These are phyloP conservation scores for Cephalotrichum gorgonifer DNA, from an alignment of 2,329 filamentous ascomycete genomes.

Conservation along the genomic window DNA sequence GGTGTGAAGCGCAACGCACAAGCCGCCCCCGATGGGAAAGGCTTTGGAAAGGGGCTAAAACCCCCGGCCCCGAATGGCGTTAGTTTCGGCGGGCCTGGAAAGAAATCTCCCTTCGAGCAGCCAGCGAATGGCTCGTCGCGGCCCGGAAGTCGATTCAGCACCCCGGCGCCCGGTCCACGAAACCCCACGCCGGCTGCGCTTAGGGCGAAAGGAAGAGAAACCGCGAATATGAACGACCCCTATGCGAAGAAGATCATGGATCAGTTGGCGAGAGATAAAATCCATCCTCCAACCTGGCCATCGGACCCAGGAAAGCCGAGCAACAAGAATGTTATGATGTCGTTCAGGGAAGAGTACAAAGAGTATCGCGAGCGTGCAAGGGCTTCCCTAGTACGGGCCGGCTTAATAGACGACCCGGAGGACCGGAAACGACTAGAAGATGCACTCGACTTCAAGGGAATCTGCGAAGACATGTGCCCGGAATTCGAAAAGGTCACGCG, in stretches of 20 bases:
- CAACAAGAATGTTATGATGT: constrained; percentile 40
- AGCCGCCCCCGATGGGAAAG: background rate
- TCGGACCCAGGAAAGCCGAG: constrained; percentile 40
- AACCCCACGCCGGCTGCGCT: background rate
- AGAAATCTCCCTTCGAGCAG: constrained; percentile 1
- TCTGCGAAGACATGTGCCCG: constrained; percentile 61
- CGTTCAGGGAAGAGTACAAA: constrained; percentile 45
- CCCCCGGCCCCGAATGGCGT: background rate
- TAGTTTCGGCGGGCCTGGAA: background rate
- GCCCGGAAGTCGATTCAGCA: background rate
- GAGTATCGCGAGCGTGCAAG: constrained; percentile 47
- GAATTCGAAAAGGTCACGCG: constrained; percentile 55
- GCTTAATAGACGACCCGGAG: constrained; percentile 54
- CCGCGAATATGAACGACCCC: constrained; percentile 18
- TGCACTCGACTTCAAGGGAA: constrained; percentile 57
- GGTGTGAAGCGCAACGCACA: background rate
- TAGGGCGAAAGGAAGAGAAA: background rate
- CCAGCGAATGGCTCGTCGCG: background rate
- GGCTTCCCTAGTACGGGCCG: constrained; percentile 45
- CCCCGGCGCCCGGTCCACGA: background rate
- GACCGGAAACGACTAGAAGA: constrained; percentile 51
- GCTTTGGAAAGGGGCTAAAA: background rate
- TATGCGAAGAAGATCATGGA: constrained; percentile 40
- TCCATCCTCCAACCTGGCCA: constrained; percentile 45
- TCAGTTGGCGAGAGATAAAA: constrained; percentile 42